phyloP scores from a whole-genome alignment of 2,329 filamentous ascomycete species.

The Colletotrichum tamarilloi region DNA sequence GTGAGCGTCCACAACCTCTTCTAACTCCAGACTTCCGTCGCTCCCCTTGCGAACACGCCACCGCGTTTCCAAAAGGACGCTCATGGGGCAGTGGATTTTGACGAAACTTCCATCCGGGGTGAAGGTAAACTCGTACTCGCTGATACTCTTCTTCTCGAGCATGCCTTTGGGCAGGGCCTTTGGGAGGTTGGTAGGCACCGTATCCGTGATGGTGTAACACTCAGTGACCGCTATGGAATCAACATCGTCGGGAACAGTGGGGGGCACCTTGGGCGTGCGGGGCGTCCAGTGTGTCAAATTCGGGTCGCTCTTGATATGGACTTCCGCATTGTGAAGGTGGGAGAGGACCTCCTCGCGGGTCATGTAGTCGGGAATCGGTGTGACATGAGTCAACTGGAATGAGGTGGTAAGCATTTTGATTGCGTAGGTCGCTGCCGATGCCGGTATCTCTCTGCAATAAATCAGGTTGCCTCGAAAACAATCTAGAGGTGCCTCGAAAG shows the following conservation, averaged over 20 bases:
- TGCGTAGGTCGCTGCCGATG: background rate
- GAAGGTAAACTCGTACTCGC: conserved; percentile 64
- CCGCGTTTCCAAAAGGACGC: conserved; percentile 62
- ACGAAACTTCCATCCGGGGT: conserved; percentile 61
- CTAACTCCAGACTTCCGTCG: conserved; percentile 52
- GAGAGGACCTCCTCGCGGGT: conserved; percentile 50
- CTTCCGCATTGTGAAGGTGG: conserved; percentile 61
- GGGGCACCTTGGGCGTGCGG: conserved; percentile 38
- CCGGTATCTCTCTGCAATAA: background rate
- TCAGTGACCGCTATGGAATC: conserved; percentile 42
- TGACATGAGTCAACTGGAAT: conserved; percentile 53
- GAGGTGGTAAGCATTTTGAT: conserved; percentile 55
- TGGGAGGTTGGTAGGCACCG: conserved; percentile 52
- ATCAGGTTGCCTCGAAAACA: too few relatives aligned
- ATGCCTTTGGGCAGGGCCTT: conserved; percentile 59
- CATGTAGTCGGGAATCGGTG: conserved; percentile 52
- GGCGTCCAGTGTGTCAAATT: conserved; percentile 55
- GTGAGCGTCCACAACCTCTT: conserved; percentile 59
- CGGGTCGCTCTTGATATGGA: conserved; percentile 64
- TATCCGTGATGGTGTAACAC: conserved; percentile 61
- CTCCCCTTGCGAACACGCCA: conserved; percentile 53
- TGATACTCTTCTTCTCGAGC: conserved; percentile 65
- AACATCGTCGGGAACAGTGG: conserved; percentile 43
- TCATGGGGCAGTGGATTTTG: conserved; percentile 61
- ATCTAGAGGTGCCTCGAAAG: background rate